Conservation (phyloP, 306 rosid species). For the Cicer yamashitae region DNA sequence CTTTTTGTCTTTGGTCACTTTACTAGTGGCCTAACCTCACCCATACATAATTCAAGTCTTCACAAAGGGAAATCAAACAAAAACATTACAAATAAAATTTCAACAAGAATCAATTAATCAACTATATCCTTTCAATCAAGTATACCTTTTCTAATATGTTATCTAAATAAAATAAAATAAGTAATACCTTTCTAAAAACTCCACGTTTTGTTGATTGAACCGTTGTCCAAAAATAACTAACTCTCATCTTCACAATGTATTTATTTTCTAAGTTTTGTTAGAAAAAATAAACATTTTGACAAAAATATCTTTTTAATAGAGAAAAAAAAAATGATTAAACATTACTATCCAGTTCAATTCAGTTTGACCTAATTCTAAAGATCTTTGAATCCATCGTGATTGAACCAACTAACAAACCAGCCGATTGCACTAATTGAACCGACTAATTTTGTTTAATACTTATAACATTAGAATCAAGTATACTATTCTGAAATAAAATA, state of each 20-base stretch:
- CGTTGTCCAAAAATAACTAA: conserved; percentile 48
- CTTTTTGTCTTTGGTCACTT: conserved; percentile 36
- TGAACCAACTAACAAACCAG: neutral
- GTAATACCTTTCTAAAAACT: neutral
- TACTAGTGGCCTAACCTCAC: conserved; percentile 59
- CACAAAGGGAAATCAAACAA: neutral
- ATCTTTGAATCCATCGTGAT: too few relatives aligned
- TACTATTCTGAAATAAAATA: too few relatives aligned
- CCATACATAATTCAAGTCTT: conserved; percentile 33
- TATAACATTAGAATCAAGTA: too few relatives aligned
- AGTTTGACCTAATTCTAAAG: too few relatives aligned
- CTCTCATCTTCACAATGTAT: conserved; percentile 47
- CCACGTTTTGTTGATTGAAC: conserved; percentile 37
- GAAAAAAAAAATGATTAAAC: too few relatives aligned
- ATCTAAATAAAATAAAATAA: too few relatives aligned
- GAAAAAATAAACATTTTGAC: too few relatives aligned
- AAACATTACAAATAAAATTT: neutral
- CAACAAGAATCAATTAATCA: neutral
- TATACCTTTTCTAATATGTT: neutral
- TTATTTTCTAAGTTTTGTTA: conserved; percentile 13
- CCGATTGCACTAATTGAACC: neutral
- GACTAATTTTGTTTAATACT: neutral
- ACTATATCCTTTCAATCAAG: too few relatives aligned
- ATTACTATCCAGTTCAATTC: too few relatives aligned
- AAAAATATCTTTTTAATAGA: too few relatives aligned